phyloP scores from a whole-genome alignment of 345 rosid species.

The Euphorbia lathyris region DNA sequence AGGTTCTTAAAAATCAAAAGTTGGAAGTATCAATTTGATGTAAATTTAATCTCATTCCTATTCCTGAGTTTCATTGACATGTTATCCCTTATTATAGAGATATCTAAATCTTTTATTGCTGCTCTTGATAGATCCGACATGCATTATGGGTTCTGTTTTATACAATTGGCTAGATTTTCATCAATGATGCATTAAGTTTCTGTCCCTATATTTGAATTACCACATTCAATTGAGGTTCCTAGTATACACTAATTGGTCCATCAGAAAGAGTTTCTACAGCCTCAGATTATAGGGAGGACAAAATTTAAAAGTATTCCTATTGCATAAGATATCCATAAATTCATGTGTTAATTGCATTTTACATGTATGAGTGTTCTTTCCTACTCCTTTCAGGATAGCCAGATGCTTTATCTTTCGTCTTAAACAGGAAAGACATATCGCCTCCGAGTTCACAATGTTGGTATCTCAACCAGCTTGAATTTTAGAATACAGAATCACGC shows the following conservation, averaged over 20 bases:
- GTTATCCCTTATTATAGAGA: not conserved
- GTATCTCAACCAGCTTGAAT: constrained; percentile 81
- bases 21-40: constrained; percentile 6
- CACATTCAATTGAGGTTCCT: not conserved
- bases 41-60: not conserved
- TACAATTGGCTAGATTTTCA: not conserved
- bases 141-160: not conserved
- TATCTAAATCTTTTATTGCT: not conserved
- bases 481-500: constrained; percentile 88
- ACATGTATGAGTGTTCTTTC: not conserved
- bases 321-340: not conserved
- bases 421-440: constrained; percentile 78
- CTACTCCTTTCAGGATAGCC: not conserved
- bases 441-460: constrained; percentile 79
- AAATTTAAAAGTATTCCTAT: not conserved
- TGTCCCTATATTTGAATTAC: not conserved
- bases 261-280: not conserved
- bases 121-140: not conserved
- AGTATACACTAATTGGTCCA: not conserved
- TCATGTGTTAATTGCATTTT: not conserved
- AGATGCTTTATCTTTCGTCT: constrained; percentile 16
- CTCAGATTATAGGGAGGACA: not conserved
- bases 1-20: not conserved
- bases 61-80: not conserved
- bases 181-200: not conserved